These are phyloP conservation scores for Vanderwaltozyma tropicalis DNA, from an alignment of 805 yeast species.

Conservation along the genomic window DNA sequence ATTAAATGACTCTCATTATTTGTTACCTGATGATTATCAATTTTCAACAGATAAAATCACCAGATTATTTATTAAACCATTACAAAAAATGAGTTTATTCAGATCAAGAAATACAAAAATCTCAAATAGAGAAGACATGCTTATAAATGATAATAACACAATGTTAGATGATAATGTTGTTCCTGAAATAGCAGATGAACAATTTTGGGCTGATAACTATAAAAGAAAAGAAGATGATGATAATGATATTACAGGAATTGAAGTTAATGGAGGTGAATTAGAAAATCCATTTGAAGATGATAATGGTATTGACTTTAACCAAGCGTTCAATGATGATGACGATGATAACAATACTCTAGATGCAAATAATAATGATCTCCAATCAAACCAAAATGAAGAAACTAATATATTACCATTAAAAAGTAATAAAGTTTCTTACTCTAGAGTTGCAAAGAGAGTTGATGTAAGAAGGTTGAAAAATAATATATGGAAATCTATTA, in stretches of 20 bases:
- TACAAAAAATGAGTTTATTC: conserved; percentile 32
- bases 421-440: conserved; percentile 39
- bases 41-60: conserved; percentile 62
- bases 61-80: conserved; percentile 60
- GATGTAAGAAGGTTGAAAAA: conserved; percentile 65
- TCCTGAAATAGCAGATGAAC: conserved; percentile 45
- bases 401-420: conserved; percentile 5
- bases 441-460: conserved; percentile 68
- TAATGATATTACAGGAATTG: conserved; percentile 20
- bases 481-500: conserved; percentile 58
- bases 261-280: conserved; percentile 13
- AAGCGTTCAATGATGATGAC: conserved; percentile 26
- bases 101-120: conserved; percentile 10
- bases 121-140: not conserved
- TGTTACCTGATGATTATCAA: conserved; percentile 64
- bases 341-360: conserved; percentile 25
- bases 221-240: conserved; percentile 32
- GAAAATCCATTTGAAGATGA: conserved; percentile 32
- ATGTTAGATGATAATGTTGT: conserved; percentile 7
- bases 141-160: not conserved
- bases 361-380: conserved; percentile 3
- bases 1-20: conserved; percentile 34
- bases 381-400: conserved; percentile 16
- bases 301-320: conserved; percentile 27
- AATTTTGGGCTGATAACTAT: conserved; percentile 63